Percentiles rank a stretch among this genome's conserved stretches.
Conservation (phyloP, 1,139 yeast species). For the Yarrowia galli region DNA sequence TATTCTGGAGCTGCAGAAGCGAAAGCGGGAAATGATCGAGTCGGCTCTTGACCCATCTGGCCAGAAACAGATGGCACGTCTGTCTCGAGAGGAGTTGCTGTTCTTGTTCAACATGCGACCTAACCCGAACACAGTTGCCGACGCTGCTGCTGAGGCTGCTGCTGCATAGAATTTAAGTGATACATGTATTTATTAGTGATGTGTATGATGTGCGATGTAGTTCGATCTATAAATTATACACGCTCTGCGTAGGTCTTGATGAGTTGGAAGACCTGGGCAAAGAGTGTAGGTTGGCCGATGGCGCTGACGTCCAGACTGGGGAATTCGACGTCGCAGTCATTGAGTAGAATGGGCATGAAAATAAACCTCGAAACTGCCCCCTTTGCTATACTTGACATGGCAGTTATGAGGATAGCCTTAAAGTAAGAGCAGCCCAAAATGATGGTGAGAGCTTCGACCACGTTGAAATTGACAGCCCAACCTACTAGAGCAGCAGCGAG, state of each 20-base stretch:
- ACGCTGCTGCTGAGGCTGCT: slow-evolving; percentile 24
- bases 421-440: slow-evolving; percentile 58
- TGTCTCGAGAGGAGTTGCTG: slow-evolving; percentile 76
- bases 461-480: slow-evolving; percentile 66
- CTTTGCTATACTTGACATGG: slow-evolving; percentile 38
- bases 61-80: slow-evolving; percentile 66
- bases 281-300: slow-evolving; percentile 37
- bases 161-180: slow-evolving; percentile 11
- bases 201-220: background rate
- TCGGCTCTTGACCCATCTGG: slow-evolving; percentile 83
- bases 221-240: slow-evolving; percentile 7
- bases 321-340: slow-evolving; percentile 26
- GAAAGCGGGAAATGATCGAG: slow-evolving; percentile 76
- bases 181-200: slow-evolving; percentile 9
- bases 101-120: slow-evolving; percentile 71
- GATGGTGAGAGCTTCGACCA: slow-evolving; percentile 69
- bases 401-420: slow-evolving; percentile 50
- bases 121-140: slow-evolving; percentile 20
- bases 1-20: slow-evolving; percentile 74
- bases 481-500: slow-evolving; percentile 68
- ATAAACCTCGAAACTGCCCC: slow-evolving; percentile 24
- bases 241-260: slow-evolving; percentile 25
- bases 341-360: slow-evolving; percentile 34
- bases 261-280: slow-evolving; percentile 28
- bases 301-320: slow-evolving; percentile 28